Evolutionary conservation across 441 rosid genomes (phyloP).

Genomic region (Sinapis alba): DNA sequence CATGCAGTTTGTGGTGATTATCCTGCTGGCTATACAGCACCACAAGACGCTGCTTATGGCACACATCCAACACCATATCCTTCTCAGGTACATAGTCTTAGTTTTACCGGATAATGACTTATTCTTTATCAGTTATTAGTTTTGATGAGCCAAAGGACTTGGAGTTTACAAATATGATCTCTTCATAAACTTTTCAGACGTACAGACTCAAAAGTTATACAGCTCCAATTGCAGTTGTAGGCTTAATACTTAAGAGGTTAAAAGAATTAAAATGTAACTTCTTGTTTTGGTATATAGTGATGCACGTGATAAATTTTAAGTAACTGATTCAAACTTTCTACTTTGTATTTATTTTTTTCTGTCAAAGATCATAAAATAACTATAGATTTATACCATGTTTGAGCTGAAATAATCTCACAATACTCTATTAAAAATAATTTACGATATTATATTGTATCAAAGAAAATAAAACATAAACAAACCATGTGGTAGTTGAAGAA

Average conservation of each 20-base stretch:
- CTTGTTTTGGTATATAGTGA: not conserved
- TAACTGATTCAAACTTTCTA: not conserved
- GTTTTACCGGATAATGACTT: not conserved
- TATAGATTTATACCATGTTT: not conserved
- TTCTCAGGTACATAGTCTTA: slow-evolving; percentile 58
- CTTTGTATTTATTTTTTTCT: not conserved
- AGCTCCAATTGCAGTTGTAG: not conserved
- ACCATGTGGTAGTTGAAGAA: not conserved
- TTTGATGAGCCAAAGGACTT: not conserved
- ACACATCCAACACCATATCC: slow-evolving; percentile 53
- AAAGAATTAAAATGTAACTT: not conserved
- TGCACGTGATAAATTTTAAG: not conserved
- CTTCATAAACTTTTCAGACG: not conserved
- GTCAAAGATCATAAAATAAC: not conserved
- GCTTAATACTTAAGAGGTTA: not conserved
- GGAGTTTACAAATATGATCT: not conserved
- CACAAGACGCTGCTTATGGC: slow-evolving; percentile 72
- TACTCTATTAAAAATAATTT: not conserved
- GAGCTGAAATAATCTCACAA: not conserved
- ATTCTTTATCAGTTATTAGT: not conserved
- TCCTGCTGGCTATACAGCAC: slow-evolving; percentile 58
- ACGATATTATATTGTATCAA: not conserved
- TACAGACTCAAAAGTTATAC: not conserved
- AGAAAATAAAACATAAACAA: not conserved
- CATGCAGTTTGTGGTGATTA: slow-evolving; percentile 81